Evolutionary conservation across 1,284 basidiomycete species (phyloP).

Genomic region (Golubevia sp.): DNA sequence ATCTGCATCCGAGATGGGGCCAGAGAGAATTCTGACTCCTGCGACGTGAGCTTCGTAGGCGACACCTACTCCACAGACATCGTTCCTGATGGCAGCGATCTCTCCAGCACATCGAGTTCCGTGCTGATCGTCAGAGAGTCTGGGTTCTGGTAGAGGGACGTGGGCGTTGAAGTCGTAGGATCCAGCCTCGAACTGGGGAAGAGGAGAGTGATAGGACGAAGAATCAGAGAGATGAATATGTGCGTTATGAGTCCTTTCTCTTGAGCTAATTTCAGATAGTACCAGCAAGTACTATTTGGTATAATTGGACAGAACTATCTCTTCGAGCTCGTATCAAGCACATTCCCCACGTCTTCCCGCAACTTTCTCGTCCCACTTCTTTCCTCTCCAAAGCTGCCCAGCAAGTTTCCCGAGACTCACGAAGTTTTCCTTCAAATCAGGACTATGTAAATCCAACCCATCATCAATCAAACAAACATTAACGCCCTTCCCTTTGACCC

Average conservation of each 20-base stretch:
- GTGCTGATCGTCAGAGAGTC: slow-evolving; percentile 89
- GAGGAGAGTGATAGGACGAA: not conserved
- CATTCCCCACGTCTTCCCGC: no score
- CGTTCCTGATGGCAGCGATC: slow-evolving; percentile 94
- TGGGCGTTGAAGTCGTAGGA: slow-evolving; percentile 99
- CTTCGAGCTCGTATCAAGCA: not conserved
- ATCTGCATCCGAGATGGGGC: slow-evolving; percentile 95
- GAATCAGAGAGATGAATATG: no score
- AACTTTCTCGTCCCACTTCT: no score
- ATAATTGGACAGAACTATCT: not conserved
- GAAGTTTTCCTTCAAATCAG: slow-evolving; percentile 87
- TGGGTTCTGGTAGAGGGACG: slow-evolving; percentile 80
- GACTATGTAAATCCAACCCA: slow-evolving; percentile 86
- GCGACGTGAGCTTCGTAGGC: slow-evolving; percentile 89
- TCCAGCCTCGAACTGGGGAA: slow-evolving; percentile 75
- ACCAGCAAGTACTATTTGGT: no score
- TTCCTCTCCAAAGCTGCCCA: no score
- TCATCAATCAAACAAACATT: slow-evolving; percentile 93
- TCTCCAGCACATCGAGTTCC: slow-evolving; percentile 98
- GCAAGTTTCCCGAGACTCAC: no score
- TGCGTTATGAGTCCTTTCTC: no score
- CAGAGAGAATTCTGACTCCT: slow-evolving; percentile 92
- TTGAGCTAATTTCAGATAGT: no score
- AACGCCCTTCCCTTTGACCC: slow-evolving; percentile 82
- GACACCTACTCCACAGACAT: slow-evolving; percentile 92